Evolutionary conservation across 139 green algal species (phyloP), one percentile per base, ranked within the genome.

Genomic region (Closterium sp.): DNA sequence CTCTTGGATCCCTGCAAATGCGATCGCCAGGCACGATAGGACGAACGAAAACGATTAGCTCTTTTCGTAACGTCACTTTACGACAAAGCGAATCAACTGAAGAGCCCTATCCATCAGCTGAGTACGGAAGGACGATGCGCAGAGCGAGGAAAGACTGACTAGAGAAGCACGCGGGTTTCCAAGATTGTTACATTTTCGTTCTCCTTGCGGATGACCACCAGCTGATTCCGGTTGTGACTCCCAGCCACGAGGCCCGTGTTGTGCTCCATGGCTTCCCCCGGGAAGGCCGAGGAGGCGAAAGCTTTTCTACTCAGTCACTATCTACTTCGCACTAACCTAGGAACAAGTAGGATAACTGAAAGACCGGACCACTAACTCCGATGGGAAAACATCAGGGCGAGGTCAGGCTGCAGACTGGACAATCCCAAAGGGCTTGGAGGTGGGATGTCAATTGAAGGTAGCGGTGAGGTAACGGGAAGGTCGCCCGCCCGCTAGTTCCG

Each of bases 151-250:
- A 23, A 34, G 10, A 19, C 28, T 34, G 83, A 9, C 83, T 86
- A 86, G 8, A 1, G 21, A 76, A 76, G 55, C 55, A 28, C 25
- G 55, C 10, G 10, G 12, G 55, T 28, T 34, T 19, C 1, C 28
- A 3, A 28, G n/a, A 34, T 25, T 86, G 30, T 34, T 32, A 86
- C 83, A 86, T 86, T 34, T 86, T 34, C 83, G 31, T 86, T 34
- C n/a, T 84, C 87, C 23, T 84, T 33, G 19, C 66, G 88, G 66
- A 91, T 86, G 55, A 86, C 64, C 28, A 87, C n/a, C 9, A 91
- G 66, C 55, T 91, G 64, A 23, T 86, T 35, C n/a, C 64, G 88
- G 31, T 91, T 91, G 88, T 86, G 88, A 28, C 64, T 86, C 23
- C 64, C 88, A 43, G 64, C 88, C 64, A 86, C 88, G n/a, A 87